Evolutionary conservation across 257 asterid species (phyloP).

Genomic region (Knoxia roxburghii): DNA sequence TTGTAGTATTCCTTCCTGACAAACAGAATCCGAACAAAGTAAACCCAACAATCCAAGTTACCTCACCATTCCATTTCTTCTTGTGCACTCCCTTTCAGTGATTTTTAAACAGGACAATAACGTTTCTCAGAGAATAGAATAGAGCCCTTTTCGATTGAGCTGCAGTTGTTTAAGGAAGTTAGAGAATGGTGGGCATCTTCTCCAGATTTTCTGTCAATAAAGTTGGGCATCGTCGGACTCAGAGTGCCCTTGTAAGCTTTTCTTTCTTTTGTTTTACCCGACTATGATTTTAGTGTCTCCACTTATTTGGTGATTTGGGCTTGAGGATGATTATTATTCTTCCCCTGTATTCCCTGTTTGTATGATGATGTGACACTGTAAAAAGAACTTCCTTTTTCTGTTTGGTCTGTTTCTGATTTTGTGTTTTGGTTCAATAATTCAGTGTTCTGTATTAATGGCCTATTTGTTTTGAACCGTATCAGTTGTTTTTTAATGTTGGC

Average conservation of each 20-base stretch:
- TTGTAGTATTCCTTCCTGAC: slow-evolving; percentile 4
- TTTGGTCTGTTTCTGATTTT: not conserved
- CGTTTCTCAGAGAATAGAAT: slow-evolving; percentile 8
- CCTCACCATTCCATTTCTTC: not conserved
- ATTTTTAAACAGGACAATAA: not conserved
- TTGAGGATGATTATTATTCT: not conserved
- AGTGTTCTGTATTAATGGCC: not conserved
- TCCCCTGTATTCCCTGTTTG: not conserved
- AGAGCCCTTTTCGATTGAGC: not conserved
- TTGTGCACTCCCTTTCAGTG: slow-evolving; percentile 3
- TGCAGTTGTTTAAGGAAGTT: not conserved
- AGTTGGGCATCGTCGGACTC: slow-evolving; percentile 68
- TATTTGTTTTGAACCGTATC: not conserved
- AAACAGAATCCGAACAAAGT: slow-evolving; percentile 17
- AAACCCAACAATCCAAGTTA: slow-evolving; percentile 20
- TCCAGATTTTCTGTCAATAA: slow-evolving; percentile 65
- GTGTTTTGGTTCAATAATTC: not conserved
- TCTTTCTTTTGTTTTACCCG: slow-evolving; percentile 4
- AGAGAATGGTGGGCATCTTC: slow-evolving; percentile 75
- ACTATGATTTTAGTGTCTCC: not conserved
- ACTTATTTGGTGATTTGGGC: slow-evolving; percentile 11
- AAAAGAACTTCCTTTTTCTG: not conserved
- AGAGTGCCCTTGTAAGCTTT: slow-evolving; percentile 67
- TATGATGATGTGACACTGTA: slow-evolving; percentile 3
- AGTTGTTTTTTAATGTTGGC: not conserved